phyloP scores from a whole-genome alignment of 306 rosid genomes.

The Vigna reflexopilosa region DNA sequence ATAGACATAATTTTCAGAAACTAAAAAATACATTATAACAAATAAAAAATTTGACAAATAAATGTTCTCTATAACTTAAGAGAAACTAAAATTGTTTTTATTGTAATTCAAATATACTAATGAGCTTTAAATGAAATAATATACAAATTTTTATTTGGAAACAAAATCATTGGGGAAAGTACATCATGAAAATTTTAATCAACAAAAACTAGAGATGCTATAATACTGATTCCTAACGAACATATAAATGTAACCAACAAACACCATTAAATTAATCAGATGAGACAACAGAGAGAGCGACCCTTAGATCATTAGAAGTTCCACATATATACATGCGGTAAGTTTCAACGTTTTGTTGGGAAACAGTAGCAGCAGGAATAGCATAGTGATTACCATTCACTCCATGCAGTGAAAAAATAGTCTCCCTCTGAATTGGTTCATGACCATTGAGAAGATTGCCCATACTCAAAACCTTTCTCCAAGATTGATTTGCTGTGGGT shows the following conservation, averaged over 20 bases:
- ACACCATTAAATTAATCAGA: constrained; percentile 57
- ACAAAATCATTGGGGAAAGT: neutral
- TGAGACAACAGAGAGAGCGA: constrained; percentile 78
- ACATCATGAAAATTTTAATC: neutral
- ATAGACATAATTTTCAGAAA: too few relatives aligned
- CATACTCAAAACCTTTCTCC: constrained; percentile 88
- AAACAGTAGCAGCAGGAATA: constrained; percentile 41
- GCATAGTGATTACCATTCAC: constrained; percentile 73
- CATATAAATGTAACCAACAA: neutral
- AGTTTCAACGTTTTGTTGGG: constrained; percentile 60
- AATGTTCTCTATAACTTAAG: too few relatives aligned
- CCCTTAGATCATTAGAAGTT: constrained; percentile 79
- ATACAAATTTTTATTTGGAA: neutral
- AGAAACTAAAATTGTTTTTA: neutral
- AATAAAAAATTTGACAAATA: too few relatives aligned
- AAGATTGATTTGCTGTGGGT: constrained; percentile 76
- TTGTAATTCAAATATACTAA: too few relatives aligned
- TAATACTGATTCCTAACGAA: neutral
- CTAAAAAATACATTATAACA: neutral
- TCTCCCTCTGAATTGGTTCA: constrained; percentile 79
- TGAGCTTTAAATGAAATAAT: neutral
- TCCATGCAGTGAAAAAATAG: constrained; percentile 61
- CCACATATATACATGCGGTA: constrained; percentile 78
- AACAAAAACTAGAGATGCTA: neutral
- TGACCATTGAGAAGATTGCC: constrained; percentile 91